Conservation (phyloP, 148 eudicot genomes). For the Heliosperma pusillum region DNA sequence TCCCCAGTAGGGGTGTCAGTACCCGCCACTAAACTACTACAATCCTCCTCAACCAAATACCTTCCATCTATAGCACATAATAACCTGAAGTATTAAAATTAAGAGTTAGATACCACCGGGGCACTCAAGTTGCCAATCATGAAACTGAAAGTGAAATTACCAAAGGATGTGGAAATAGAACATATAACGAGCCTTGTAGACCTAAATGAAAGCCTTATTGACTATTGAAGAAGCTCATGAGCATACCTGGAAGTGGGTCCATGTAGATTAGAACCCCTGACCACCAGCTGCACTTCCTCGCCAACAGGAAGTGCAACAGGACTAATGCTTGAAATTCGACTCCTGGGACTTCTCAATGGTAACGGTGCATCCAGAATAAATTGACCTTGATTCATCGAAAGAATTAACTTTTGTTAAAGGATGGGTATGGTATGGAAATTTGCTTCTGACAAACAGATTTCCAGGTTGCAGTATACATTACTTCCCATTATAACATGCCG, state of each 20-base stretch:
- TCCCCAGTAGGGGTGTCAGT: conserved; percentile 34
- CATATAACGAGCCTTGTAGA: not conserved
- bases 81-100: conserved; percentile 39
- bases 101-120: not conserved
- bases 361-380: conserved; percentile 70
- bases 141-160: conserved; percentile 6
- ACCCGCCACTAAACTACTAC: conserved; percentile 39
- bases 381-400: conserved; percentile 49
- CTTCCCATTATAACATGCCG: not conserved
- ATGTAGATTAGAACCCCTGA: conserved; percentile 63
- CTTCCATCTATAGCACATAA: conserved; percentile 84
- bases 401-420: not conserved
- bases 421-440: not conserved
- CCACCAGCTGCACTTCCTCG: conserved; percentile 50
- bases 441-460: not conserved
- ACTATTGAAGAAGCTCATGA: not conserved
- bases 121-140: not conserved
- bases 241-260: conserved; percentile 62
- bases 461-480: not conserved
- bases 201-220: not conserved
- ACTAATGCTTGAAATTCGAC: conserved; percentile 59
- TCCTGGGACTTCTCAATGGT: conserved; percentile 37
- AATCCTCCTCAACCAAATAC: conserved; percentile 61
- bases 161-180: not conserved
- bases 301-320: conserved; percentile 76